phyloP scores from a whole-genome alignment of 2,329 filamentous ascomycete genomes.

The Coniochaeta hoffmannii region DNA sequence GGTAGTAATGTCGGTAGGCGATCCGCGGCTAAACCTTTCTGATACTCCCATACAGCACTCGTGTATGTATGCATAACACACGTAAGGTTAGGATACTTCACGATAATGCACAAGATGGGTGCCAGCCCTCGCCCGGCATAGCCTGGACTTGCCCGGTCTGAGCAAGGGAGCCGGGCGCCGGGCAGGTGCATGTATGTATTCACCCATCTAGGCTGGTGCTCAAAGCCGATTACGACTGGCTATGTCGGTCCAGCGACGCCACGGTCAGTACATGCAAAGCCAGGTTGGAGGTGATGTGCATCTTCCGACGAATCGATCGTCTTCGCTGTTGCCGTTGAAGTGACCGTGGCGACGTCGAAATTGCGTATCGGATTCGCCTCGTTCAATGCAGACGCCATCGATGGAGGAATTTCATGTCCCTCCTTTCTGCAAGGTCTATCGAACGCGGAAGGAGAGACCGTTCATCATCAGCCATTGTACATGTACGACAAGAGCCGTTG shows the following conservation, averaged over 20 bases:
- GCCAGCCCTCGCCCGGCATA: not conserved
- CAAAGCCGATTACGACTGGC: not conserved
- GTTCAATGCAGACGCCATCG: not conserved
- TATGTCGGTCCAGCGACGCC: not conserved
- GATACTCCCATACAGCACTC: not conserved
- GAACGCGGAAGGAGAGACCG: not conserved
- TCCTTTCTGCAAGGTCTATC: not conserved
- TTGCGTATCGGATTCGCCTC: not conserved
- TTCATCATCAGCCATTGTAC: not conserved
- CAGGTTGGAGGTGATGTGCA: not conserved
- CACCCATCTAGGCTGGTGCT: not conserved
- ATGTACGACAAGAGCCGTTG: not conserved
- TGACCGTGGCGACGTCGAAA: not conserved
- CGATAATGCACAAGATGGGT: not conserved
- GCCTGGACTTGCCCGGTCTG: not conserved
- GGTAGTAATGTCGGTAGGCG: not conserved
- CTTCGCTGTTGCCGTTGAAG: not conserved
- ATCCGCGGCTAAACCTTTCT: slow-evolving; percentile 3
- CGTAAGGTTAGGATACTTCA: not conserved
- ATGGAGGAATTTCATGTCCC: not conserved
- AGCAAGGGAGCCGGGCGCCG: not conserved
- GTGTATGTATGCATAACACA: not conserved
- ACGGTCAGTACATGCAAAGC: not conserved
- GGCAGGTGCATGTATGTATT: not conserved
- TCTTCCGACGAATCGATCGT: not conserved